phyloP scores from a whole-genome alignment of 2,329 filamentous ascomycete species.

The Diaporthe humulicola region DNA sequence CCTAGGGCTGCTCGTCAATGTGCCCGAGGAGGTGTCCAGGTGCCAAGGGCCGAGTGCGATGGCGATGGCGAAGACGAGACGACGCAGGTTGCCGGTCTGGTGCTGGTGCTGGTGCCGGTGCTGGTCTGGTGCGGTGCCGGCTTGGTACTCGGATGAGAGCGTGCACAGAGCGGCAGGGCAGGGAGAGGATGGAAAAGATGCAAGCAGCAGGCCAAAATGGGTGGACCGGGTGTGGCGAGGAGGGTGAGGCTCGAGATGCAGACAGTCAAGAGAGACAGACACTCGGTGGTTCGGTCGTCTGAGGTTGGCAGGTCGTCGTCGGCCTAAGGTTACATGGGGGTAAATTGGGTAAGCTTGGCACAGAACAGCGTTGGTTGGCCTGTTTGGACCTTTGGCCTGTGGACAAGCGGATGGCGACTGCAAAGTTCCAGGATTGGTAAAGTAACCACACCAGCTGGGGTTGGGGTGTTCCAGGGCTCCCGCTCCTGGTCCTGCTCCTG shows the following conservation, averaged over 20 bases:
- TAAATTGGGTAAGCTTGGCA: constrained; percentile 31
- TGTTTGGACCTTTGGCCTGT: background rate
- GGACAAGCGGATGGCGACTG: constrained; percentile 12
- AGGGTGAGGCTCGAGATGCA: constrained; percentile 10
- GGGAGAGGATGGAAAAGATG: background rate
- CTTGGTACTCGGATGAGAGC: background rate
- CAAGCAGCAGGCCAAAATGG: constrained; percentile 5
- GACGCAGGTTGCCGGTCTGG: background rate
- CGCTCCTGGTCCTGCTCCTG: background rate
- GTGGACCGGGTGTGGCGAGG: background rate
- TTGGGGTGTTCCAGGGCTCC: background rate
- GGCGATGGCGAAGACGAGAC: background rate
- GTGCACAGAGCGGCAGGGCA: background rate
- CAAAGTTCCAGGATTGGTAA: constrained; percentile 22
- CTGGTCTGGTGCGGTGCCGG: too few species aligned
- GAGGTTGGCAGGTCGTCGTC: constrained; percentile 37
- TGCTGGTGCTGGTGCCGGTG: too few species aligned
- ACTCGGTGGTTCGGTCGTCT: background rate
- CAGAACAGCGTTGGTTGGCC: constrained; percentile 24
- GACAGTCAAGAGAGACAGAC: background rate
- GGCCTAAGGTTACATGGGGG: constrained; percentile 38
- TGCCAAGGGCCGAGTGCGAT: constrained; percentile 1
- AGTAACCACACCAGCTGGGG: background rate
- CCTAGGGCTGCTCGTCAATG: background rate
- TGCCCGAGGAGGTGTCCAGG: background rate